phyloP scores from a whole-genome alignment of 495 filamentous ascomycete genomes.

The Evansstolkia leycettana region DNA sequence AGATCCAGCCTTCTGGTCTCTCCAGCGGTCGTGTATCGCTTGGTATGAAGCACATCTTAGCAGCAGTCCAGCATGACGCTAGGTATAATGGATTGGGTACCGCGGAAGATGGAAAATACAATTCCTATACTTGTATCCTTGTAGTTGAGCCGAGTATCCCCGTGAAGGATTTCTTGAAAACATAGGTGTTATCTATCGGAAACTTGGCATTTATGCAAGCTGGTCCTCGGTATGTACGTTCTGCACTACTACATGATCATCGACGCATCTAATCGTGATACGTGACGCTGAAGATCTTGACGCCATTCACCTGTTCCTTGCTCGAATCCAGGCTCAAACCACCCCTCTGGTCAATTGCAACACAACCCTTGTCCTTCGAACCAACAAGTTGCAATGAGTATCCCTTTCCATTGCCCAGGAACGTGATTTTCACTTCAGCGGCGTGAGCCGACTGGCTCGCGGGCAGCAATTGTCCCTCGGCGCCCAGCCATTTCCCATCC shows the following conservation, averaged over 20 bases:
- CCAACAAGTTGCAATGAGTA: slow-evolving; percentile 25
- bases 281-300: slow-evolving; percentile 33
- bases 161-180: too few relatives aligned
- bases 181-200: too few relatives aligned
- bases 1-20: too few relatives aligned
- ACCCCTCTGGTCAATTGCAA: slow-evolving; percentile 15
- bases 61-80: neutral
- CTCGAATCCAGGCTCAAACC: slow-evolving; percentile 5
- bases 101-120: too few relatives aligned
- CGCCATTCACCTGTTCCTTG: slow-evolving; percentile 14
- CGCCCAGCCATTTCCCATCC: slow-evolving; percentile 31
- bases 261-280: slow-evolving; percentile 30
- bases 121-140: too few relatives aligned
- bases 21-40: too few relatives aligned
- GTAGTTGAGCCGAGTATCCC: too few relatives aligned
- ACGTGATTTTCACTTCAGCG: slow-evolving; percentile 22
- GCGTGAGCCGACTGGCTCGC: slow-evolving; percentile 11
- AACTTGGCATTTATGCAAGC: too few relatives aligned
- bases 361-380: slow-evolving; percentile 3
- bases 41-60: too few relatives aligned
- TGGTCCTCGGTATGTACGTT: too few relatives aligned
- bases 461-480: slow-evolving; percentile 11
- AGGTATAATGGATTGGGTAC: neutral
- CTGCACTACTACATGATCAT: too few relatives aligned
- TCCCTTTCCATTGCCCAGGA: slow-evolving; percentile 29